Base-by-base conservation (phyloP, 768 basidiomycete genomes). In the Clitopilus hobsonii region DNA sequence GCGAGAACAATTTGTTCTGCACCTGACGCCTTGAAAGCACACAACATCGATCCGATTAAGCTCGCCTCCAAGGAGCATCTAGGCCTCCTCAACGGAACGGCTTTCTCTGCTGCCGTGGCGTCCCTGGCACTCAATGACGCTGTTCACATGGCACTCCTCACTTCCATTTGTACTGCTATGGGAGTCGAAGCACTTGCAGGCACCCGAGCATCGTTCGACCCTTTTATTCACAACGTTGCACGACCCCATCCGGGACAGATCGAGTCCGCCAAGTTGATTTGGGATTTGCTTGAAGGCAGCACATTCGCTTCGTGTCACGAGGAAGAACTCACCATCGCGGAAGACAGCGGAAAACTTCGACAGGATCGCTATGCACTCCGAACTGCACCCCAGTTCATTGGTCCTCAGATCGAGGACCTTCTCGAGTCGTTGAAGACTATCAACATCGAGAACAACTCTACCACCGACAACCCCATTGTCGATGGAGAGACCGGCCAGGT, bases 241-340 rank as follows among this genome's bases (percentile, higher is more conserved):
- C 84, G 92, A 8, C 92, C 92, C 6, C 92, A 94, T 67, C 86
- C 89, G 5, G 91, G 91, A 52, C 91, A 93, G 73, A 79, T 94
- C 47, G 89, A 93, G 65, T 80, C 77, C 1, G 91, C 88, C 2
- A 80, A 74, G 59, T 83, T 81, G 53, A 82, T 94, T 29, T 82
- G 81, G 74, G 72, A 80, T 51, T 72, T 94, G 23, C 76, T 94
- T 11, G 77, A 83, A 16, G 89, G 80, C 8, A 86, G 85, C 65
- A 77, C 75, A 23, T 81, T 93, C 53, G 89, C 89, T 30, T 68
- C 78, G n/a, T 74, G 71, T 3, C 69, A 81, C n/a, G 89, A 91
- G 57, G 76, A 83, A 54, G 91, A 94, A 62, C 80, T 86, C 30
- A 81, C 76, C 25, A 84, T 92, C 47, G 77, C 81, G 41, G 79